Percentiles rank a stretch among this genome's conserved stretches.
phyloP scores from a whole-genome alignment of 2,329 filamentous ascomycete genomes.

The Pseudogymnoascus sp. region DNA sequence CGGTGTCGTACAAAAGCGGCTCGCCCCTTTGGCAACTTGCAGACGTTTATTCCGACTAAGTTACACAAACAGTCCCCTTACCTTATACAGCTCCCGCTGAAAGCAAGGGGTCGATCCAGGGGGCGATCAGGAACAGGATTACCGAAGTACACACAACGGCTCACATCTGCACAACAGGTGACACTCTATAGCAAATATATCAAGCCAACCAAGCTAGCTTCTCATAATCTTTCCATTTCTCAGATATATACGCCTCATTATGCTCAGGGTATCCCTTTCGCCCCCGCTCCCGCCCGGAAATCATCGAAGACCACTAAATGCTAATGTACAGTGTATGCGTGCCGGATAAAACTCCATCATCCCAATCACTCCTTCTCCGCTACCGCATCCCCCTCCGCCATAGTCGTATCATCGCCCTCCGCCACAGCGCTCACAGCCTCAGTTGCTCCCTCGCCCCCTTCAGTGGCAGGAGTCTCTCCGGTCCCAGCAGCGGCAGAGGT shows the following conservation, averaged over 20 bases:
- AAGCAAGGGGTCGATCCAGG: background rate
- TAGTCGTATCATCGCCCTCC: background rate
- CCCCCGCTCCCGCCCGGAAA: background rate
- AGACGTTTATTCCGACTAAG: background rate
- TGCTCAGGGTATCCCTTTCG: background rate
- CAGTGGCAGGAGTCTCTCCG: slow-evolving; percentile 17
- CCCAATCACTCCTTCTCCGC: background rate
- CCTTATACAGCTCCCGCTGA: background rate
- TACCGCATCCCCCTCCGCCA: background rate
- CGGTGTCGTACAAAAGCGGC: background rate
- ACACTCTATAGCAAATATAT: background rate
- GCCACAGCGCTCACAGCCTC: background rate
- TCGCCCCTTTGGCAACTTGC: background rate
- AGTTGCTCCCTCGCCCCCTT: background rate
- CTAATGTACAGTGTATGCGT: slow-evolving; percentile 1
- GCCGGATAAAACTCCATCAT: background rate
- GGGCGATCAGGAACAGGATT: background rate
- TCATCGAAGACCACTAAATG: slow-evolving; percentile 1
- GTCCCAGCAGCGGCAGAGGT: slow-evolving; percentile 15
- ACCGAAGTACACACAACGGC: background rate
- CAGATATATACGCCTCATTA: background rate
- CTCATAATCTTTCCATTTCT: background rate
- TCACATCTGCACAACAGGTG: background rate
- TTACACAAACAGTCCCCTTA: background rate
- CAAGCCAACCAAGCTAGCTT: background rate